phyloP scores from a whole-genome alignment of 164 flowering plant genomes.

The Vitis rotundifolia region DNA sequence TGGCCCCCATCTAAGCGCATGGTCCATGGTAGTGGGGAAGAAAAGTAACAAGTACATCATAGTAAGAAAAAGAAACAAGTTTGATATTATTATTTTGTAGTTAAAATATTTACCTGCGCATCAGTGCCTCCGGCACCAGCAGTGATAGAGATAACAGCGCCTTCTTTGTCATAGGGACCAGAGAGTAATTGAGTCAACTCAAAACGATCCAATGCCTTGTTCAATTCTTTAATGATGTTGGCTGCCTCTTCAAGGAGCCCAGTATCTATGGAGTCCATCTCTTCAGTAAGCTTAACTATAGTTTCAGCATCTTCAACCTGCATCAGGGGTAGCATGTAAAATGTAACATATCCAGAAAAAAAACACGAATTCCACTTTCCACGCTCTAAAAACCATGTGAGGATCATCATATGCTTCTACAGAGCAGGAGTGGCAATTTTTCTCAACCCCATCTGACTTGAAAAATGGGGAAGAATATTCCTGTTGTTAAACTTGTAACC shows the following conservation, averaged over 20 bases:
- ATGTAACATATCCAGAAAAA: too few relatives aligned
- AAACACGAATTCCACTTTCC: neutral
- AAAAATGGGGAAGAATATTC: too few relatives aligned
- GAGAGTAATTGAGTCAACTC: slow-evolving; percentile 91
- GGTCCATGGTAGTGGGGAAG: too few relatives aligned
- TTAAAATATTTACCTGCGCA: slow-evolving; percentile 75
- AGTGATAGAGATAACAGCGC: slow-evolving; percentile 78
- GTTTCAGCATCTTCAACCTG: slow-evolving; percentile 95
- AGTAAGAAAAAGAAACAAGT: neutral
- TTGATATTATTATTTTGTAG: neutral
- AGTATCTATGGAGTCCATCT: slow-evolving; percentile 81
- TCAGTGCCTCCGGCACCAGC: slow-evolving; percentile 99
- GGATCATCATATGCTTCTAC: too few relatives aligned
- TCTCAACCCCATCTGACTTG: too few relatives aligned
- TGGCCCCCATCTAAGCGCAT: too few relatives aligned
- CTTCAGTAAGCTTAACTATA: slow-evolving; percentile 81
- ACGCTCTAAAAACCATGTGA: neutral
- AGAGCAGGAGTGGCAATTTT: too few relatives aligned
- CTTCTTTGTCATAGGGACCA: slow-evolving; percentile 97
- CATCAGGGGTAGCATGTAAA: slow-evolving; percentile 2
- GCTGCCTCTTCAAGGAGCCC: slow-evolving; percentile 87
- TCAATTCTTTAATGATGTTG: slow-evolving; percentile 53
- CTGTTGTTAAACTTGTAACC: too few relatives aligned
- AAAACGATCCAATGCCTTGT: slow-evolving; percentile 73
- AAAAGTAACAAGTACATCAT: neutral